Percentiles rank a stretch among this genome's conserved stretches.
Conservation (phyloP, 441 rosid genomes). For the Pelargonium citronellum region DNA sequence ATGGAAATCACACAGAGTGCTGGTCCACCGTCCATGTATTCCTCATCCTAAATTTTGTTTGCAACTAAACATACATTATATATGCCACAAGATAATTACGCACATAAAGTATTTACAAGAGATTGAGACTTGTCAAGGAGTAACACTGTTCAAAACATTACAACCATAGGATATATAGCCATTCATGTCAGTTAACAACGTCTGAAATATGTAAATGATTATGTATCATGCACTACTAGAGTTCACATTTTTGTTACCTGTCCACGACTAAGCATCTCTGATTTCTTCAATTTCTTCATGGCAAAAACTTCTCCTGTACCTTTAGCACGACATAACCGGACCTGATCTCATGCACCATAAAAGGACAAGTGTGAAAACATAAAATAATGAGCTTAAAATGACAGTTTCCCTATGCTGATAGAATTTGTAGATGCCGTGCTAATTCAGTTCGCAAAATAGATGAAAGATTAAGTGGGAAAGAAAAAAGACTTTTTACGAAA, state of each 20-base stretch:
- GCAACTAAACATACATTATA: not conserved
- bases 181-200: not conserved
- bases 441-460: not conserved
- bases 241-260: slow-evolving; percentile 45
- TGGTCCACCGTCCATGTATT: not conserved
- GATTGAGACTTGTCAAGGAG: not conserved
- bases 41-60: not conserved
- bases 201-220: not conserved
- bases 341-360: slow-evolving; percentile 37
- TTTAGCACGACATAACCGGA: slow-evolving; percentile 77
- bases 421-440: not conserved
- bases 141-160: not conserved
- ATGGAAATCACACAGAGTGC: not conserved
- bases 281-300: slow-evolving; percentile 95
- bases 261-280: slow-evolving; percentile 91
- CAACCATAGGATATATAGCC: too few relatives aligned
- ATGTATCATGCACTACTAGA: not conserved
- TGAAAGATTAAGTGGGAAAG: not conserved
- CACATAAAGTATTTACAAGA: not conserved
- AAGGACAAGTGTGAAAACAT: not conserved
- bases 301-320: slow-evolving; percentile 91
- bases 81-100: not conserved
- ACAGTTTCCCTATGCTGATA: not conserved
- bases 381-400: not conserved
- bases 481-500: not conserved